Evolutionary conservation across 176 grass and related monocot species (phyloP).

Genomic region (Carex myosuroides): DNA sequence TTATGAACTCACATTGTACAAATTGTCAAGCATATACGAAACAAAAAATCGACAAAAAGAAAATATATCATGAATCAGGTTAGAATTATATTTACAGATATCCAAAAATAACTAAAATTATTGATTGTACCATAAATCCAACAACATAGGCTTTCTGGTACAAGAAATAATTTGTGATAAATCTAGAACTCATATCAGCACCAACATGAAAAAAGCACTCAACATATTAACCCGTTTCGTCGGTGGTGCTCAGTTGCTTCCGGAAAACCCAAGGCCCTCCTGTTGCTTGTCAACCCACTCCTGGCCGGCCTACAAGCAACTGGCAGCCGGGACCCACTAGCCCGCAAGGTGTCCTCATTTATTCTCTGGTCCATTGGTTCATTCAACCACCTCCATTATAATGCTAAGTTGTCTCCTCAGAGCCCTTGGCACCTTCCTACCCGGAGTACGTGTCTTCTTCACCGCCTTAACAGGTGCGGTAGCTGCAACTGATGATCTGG

Average conservation of each 20-base stretch:
- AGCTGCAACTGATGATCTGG: background rate
- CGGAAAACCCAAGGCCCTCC: slow-evolving; percentile 11
- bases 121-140: background rate
- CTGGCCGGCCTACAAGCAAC: background rate
- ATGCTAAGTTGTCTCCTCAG: slow-evolving; percentile 33
- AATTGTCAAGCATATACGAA: too few relatives aligned
- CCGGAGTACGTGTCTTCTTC: background rate
- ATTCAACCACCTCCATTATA: slow-evolving; percentile 36
- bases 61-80: too few relatives aligned
- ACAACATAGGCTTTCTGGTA: background rate
- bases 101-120: background rate
- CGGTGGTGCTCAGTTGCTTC: slow-evolving; percentile 29
- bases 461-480: background rate
- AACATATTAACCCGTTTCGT: slow-evolving; percentile 8
- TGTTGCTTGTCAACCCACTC: background rate
- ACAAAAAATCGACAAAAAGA: too few relatives aligned
- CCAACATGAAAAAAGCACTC: too few relatives aligned
- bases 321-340: background rate
- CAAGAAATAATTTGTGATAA: background rate
- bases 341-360: slow-evolving; percentile 20
- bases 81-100: too few relatives aligned
- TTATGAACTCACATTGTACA: too few relatives aligned
- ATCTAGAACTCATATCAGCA: background rate
- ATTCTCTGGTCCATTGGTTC: slow-evolving; percentile 26
- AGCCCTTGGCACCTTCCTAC: background rate